Conservation (phyloP, 2,329 filamentous ascomycete species). For the Corinectria fuckeliana region DNA sequence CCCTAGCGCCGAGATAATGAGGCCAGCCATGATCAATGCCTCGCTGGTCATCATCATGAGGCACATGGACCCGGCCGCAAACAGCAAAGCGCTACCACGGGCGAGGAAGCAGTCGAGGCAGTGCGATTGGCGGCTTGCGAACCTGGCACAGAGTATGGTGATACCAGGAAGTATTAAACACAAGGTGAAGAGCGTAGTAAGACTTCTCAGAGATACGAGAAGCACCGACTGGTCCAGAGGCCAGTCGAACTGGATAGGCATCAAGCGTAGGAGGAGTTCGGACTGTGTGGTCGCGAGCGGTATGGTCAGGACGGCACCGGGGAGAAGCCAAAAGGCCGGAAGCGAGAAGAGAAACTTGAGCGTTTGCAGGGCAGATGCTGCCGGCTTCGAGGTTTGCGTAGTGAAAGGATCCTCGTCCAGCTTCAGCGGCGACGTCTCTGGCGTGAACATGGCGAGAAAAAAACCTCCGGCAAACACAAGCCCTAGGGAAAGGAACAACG, state of each 20-base stretch:
- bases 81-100: constrained; percentile 27
- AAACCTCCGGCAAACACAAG: constrained; percentile 26
- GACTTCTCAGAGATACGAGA: constrained; percentile 32
- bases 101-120: constrained; percentile 26
- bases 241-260: constrained; percentile 38
- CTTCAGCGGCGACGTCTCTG: constrained; percentile 27
- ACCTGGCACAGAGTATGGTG: constrained; percentile 18
- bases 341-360: constrained; percentile 25
- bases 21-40: constrained; percentile 29
- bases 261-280: constrained; percentile 32
- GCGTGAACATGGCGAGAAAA: constrained; percentile 25
- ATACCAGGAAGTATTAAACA: constrained; percentile 30
- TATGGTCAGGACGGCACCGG: constrained; percentile 31
- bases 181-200: constrained; percentile 31
- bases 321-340: constrained; percentile 33
- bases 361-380: background rate
- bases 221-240: constrained; percentile 28
- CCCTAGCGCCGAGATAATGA: constrained; percentile 31
- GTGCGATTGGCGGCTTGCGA: constrained; percentile 1
- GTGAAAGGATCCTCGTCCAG: background rate
- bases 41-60: constrained; percentile 30
- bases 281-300: constrained; percentile 32
- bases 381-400: background rate
- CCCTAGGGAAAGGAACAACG: constrained; percentile 29
- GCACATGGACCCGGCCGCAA: constrained; percentile 33